phyloP scores from a whole-genome alignment of 2,329 filamentous ascomycete genomes.

The Macrophomina tecta region DNA sequence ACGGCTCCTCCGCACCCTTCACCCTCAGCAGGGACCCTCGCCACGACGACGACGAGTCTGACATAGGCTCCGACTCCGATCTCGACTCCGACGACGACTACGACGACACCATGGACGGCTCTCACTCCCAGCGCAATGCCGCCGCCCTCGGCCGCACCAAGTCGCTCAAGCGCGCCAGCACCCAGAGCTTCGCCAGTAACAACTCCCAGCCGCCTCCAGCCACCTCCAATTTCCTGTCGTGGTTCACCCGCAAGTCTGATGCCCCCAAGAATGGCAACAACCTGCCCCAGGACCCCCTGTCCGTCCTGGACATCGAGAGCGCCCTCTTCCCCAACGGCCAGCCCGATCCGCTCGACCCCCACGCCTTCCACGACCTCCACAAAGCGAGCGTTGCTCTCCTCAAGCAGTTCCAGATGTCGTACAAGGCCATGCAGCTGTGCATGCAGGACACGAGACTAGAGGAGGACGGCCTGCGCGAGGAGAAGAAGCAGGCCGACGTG shows the following conservation, averaged over 20 bases:
- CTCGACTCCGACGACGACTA: conserved; percentile 31
- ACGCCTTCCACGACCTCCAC: conserved; percentile 63
- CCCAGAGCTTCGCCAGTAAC: not conserved
- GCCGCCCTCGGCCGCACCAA: not conserved
- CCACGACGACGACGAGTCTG: conserved; percentile 30
- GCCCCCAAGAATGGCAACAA: conserved; percentile 33
- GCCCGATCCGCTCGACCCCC: conserved; percentile 56
- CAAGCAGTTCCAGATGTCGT: conserved; percentile 61
- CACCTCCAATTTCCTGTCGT: conserved; percentile 36
- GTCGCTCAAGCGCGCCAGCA: conserved; percentile 12
- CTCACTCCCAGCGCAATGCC: conserved; percentile 1
- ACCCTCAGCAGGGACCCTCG: conserved; percentile 47
- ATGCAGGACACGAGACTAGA: conserved; percentile 60
- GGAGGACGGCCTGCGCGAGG: conserved; percentile 64
- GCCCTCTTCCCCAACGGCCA: conserved; percentile 61
- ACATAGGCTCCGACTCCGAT: conserved; percentile 39
- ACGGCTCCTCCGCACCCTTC: conserved; percentile 58
- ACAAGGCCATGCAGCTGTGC: conserved; percentile 51
- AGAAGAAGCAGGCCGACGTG: conserved; percentile 65
- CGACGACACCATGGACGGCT: conserved; percentile 25
- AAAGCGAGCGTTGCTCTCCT: conserved; percentile 63
- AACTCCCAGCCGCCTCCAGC: conserved; percentile 32
- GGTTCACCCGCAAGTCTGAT: conserved; percentile 30
- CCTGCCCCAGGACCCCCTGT: conserved; percentile 56
- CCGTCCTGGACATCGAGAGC: conserved; percentile 60